A percentile compares a stretch with the other conserved stretches of the same genome.
These are phyloP conservation scores for Lentinula edodes DNA, from an alignment of 768 basidiomycete genomes.

Conservation along the genomic window DNA sequence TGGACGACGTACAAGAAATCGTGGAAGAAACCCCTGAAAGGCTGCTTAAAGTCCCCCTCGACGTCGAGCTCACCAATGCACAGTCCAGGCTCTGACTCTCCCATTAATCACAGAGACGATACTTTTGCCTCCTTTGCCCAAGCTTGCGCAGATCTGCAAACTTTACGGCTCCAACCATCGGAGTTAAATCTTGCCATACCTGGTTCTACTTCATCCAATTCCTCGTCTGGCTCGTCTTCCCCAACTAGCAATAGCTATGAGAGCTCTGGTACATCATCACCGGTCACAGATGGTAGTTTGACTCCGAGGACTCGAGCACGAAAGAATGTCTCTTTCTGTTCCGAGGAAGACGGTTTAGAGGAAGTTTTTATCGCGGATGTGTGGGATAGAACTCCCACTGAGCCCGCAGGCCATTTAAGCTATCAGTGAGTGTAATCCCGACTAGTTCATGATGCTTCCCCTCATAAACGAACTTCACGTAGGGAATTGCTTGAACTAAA, in stretches of 20 bases:
- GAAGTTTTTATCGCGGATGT: slow-evolving; percentile 66
- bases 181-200: not conserved
- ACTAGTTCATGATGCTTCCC: slow-evolving; percentile 3
- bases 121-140: slow-evolving; percentile 1
- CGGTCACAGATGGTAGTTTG: not conserved
- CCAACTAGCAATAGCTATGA: not conserved
- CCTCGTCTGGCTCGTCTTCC: not conserved
- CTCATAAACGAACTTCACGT: slow-evolving; percentile 9
- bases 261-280: not conserved
- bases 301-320: slow-evolving; percentile 10
- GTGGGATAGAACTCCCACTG: slow-evolving; percentile 73
- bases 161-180: not conserved
- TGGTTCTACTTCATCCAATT: not conserved
- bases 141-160: not conserved
- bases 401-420: slow-evolving; percentile 54
- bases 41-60: slow-evolving; percentile 3
- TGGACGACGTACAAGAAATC: not conserved
- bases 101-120: not conserved
- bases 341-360: slow-evolving; percentile 35
- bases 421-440: slow-evolving; percentile 52
- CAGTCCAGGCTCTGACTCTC: not conserved
- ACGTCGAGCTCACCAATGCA: not conserved
- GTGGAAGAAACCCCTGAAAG: slow-evolving; percentile 3
- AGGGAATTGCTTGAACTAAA: slow-evolving; percentile 67
- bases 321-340: slow-evolving; percentile 63